Base-by-base conservation (phyloP, 768 basidiomycete genomes). In the Coprinopsis sp. region DNA sequence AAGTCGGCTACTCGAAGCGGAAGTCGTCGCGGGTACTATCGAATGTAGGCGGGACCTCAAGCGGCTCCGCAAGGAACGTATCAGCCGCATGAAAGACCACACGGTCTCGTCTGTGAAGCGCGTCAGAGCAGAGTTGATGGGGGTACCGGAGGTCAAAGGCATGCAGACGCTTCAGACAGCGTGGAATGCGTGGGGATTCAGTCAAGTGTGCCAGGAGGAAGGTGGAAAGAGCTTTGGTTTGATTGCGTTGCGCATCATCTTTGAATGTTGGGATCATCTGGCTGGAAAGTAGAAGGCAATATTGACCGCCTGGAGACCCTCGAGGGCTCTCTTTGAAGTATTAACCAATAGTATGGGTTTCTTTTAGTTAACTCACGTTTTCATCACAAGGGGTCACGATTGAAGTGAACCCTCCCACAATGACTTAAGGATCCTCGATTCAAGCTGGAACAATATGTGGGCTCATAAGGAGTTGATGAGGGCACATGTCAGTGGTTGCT, bases 21-120 rank as follows among this genome's bases (percentile, higher is more conserved):
- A 91, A 54, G 71, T 89, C 19, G 81, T 88, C 2, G 63, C 82
- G 22, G 87, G 87, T 14, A 81, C 83, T 1, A 91, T 91, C 48
- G 63, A 87, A 33, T 83, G 79, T 1, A 80, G 80, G 49, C 86
- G 82, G 55, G 64, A 76, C 1, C 79, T 88, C 51, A 72, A 71
- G 48, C 65, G 79, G 29, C 82, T 75, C 71, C 69, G 84, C 47
- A 72, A 60, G 25, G 76, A 79, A 51, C 72, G 84, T 22, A 72
- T 75, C 44, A 70, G 79, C 44, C 71, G 79, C 11, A 87, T 89
- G 84, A 69, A 69, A 28, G 64, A 78, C 11, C 82, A 87, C 49
- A 62, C 76, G 4, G 60, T 58, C 10, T 69, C 67, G 14, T 69
- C 87, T 27, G 77, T 81, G 23, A 62, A 63, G 4, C 74, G 81